phyloP scores from a whole-genome alignment of 768 basidiomycete species.

The Mycena maculata region DNA sequence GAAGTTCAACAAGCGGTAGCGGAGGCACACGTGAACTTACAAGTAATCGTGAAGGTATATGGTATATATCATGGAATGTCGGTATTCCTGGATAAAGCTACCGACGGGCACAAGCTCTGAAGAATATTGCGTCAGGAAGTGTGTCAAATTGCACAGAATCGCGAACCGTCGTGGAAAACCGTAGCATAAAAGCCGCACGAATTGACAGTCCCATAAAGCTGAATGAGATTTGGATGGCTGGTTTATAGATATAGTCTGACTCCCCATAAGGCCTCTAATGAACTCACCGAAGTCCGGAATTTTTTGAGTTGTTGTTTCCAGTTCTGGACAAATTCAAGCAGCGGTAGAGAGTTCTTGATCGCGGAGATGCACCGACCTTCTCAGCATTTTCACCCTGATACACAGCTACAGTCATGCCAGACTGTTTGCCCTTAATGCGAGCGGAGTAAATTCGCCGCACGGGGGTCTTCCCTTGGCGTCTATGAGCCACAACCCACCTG shows the following conservation, averaged over 20 bases:
- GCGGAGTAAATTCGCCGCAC: not conserved
- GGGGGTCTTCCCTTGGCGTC: not conserved
- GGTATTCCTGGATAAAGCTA: not conserved
- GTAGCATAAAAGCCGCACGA: constrained; percentile 1
- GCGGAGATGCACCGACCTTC: not conserved
- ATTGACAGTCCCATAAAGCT: constrained; percentile 2
- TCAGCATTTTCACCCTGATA: not conserved
- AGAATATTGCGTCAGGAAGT: not conserved
- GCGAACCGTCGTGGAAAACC: constrained; percentile 9
- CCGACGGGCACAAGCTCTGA: not conserved
- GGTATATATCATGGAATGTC: not conserved
- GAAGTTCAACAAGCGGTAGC: not conserved
- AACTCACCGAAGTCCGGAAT: constrained; percentile 10
- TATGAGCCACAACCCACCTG: not conserved
- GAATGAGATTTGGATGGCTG: constrained; percentile 4
- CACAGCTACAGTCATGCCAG: constrained; percentile 4
- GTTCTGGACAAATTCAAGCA: constrained; percentile 10
- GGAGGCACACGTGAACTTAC: not conserved
- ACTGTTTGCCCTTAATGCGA: not conserved
- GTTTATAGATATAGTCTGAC: not conserved
- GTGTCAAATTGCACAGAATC: not conserved
- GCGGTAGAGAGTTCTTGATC: not conserved
- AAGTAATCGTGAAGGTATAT: not conserved
- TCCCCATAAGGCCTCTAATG: not conserved
- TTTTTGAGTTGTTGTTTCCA: constrained; percentile 5